Evolutionary conservation across 2,329 filamentous ascomycete species (phyloP), one percentile per base, ranked within the genome.

Genomic region (Botrytis cinerea): DNA sequence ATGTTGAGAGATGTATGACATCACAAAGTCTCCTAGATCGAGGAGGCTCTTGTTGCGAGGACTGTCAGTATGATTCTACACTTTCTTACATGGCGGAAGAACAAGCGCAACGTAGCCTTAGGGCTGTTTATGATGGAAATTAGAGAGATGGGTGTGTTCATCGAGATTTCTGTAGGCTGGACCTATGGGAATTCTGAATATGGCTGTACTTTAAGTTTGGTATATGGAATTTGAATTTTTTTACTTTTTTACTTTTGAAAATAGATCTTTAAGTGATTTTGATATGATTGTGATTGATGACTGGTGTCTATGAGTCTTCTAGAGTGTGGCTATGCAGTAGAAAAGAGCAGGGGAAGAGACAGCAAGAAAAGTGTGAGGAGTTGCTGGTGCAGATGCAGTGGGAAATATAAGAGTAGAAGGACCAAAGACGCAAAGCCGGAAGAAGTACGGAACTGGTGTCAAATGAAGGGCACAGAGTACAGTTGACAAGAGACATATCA

Each of bases 401-500:
- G 1, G 9, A 48, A 48, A 12, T 22, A 12, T 25, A 25, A 48
- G 46, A 48, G 22, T 10, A 12, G 4, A 48, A 4, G 4, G 46
- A 48, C 25, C 22, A 38, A 38, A 38, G 38, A 38, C 6, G 25
- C 25, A n/a, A n/a, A 51, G 10, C 4, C 48, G 22, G 25, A 1
- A 51, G 0, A 25, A 6, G 6, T 14, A 22, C 48, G 25, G 4
- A n/a, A 51, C 0, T 51, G 10, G 1, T n/a, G 4, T 51, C 22
- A n/a, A 51, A n/a, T 14, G 1, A n/a, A 51, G 10, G 4, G 2
- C 6, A 1, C 4, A 48, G 9, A 46, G 4, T 1, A 20, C 2
- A 25, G 10, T 4, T 12, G 1, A 25, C 38, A 48, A 14, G 1
- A 51, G 1, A 12, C 2, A 14, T n/a, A 12, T 4, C 5, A 12